Percentiles rank a stretch among this genome's conserved stretches.
phyloP scores from a whole-genome alignment of 352 stramenopile species.

The Phytophthora megakarya region DNA sequence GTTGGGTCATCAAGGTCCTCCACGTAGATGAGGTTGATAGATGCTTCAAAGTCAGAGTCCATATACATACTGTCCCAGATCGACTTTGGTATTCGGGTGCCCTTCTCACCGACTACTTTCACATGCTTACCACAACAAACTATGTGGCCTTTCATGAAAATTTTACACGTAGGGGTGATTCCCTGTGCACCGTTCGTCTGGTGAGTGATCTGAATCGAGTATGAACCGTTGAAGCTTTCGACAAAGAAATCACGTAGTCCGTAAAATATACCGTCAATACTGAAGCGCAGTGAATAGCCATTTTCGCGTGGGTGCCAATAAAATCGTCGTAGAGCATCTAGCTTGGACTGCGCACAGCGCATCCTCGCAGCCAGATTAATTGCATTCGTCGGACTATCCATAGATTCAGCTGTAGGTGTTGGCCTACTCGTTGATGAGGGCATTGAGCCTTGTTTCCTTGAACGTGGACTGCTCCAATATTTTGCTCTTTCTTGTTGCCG shows the following conservation, averaged over 20 bases:
- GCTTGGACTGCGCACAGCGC: constrained; percentile 68
- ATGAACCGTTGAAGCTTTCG: constrained; percentile 63
- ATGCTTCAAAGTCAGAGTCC: constrained; percentile 66
- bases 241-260: constrained; percentile 73
- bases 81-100: constrained; percentile 76
- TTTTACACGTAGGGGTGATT: constrained; percentile 69
- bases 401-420: constrained; percentile 16
- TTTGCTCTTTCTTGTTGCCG: constrained; percentile 43
- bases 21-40: constrained; percentile 67
- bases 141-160: constrained; percentile 64
- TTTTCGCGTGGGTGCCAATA: constrained; percentile 80
- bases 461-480: constrained; percentile 33
- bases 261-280: constrained; percentile 82
- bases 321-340: constrained; percentile 66
- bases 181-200: constrained; percentile 69
- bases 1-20: constrained; percentile 49
- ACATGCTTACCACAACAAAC: constrained; percentile 75
- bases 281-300: constrained; percentile 77
- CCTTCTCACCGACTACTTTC: constrained; percentile 78
- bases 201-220: constrained; percentile 67
- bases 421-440: constrained; percentile 25
- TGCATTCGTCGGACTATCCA: constrained; percentile 48
- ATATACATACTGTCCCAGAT: constrained; percentile 84
- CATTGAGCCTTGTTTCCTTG: constrained; percentile 21
- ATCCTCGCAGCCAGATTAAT: constrained; percentile 64